Evolutionary conservation across 306 rosid species (phyloP), one percentile per base, ranked within the genome.

Genomic region (Gillenia trifoliata): DNA sequence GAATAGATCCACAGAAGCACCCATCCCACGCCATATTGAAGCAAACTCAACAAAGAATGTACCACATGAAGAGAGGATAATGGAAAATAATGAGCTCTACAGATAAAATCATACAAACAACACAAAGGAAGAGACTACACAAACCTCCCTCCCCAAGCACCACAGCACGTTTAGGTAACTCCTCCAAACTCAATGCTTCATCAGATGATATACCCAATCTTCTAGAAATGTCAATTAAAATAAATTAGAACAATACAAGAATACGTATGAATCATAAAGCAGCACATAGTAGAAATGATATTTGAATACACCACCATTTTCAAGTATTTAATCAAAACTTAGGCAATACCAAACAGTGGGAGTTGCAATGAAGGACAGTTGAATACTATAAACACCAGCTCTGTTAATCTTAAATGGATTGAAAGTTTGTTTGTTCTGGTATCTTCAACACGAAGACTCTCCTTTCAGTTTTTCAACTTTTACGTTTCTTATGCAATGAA

Each of bases 11-110:
- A 94, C 98, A 29, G 83, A 70, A 63, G 84, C 83, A 73, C 98
- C 98, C 97, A 94, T 88, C 72, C 98, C 98, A 41, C 88, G 88
- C 98, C 98, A 94, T 78, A 91, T 94, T 23, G 97, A 87, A 85
- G 97, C 98, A 79, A 94, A 94, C 73, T 94, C 97, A 57, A 94
- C 97, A 41, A n/a, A 95, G 88, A 76, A 94, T 94, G 79, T 91
- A 94, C 81, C 98, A 74, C 8, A 52, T 56, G 36, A 71, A 40
- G 45, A 77, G 30, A 56, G 26, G 47, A 49, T 66, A 43, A 63
- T 50, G 59, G 75, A 33, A 30, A 59, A 61, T 52, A 28, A 55
- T 67, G 64, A 78, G 30, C 78, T 49, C 36, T 23, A 68, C 68
- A 55, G 80, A 72, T 34, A 11, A 26, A 69, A 72, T 59, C n/a